Percentiles rank a stretch among this genome's conserved stretches.
phyloP scores from a whole-genome alignment of 805 yeast species.

The Pachysolen tannophilus region DNA sequence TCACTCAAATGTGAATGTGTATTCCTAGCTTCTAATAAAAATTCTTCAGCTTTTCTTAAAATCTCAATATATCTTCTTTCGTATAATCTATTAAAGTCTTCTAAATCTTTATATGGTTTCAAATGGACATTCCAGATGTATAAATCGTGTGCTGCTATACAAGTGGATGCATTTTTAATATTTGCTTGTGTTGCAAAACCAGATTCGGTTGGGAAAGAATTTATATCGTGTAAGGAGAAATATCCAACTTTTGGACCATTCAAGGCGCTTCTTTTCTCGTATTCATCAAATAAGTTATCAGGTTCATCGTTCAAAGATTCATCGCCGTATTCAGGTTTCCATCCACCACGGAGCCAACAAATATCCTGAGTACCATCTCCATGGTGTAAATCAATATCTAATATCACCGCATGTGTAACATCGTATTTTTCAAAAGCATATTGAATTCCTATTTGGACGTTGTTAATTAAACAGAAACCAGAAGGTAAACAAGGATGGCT shows the following conservation, averaged over 20 bases:
- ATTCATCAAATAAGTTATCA: conserved; percentile 34
- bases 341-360: conserved; percentile 72
- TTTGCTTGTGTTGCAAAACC: conserved; percentile 69
- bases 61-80: conserved; percentile 51
- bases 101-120: conserved; percentile 53
- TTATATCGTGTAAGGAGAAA: conserved; percentile 77
- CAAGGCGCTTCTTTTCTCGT: conserved; percentile 33
- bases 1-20: conserved; percentile 15
- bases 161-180: conserved; percentile 69
- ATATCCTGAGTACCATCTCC: conserved; percentile 89
- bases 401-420: conserved; percentile 72
- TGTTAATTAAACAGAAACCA: conserved; percentile 76
- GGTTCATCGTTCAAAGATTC: conserved; percentile 21
- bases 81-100: conserved; percentile 59
- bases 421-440: conserved; percentile 57
- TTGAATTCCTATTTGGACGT: conserved; percentile 74
- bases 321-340: conserved; percentile 40
- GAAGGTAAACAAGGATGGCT: conserved; percentile 78
- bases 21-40: conserved; percentile 25
- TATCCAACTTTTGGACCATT: conserved; percentile 62
- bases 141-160: conserved; percentile 69
- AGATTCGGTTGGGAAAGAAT: conserved; percentile 77
- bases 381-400: conserved; percentile 81
- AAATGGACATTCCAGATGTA: conserved; percentile 82
- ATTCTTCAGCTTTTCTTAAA: conserved; percentile 60